Evolutionary conservation across 73 alveolate genomes (phyloP).

Genomic region (Diophrys appendiculata): DNA sequence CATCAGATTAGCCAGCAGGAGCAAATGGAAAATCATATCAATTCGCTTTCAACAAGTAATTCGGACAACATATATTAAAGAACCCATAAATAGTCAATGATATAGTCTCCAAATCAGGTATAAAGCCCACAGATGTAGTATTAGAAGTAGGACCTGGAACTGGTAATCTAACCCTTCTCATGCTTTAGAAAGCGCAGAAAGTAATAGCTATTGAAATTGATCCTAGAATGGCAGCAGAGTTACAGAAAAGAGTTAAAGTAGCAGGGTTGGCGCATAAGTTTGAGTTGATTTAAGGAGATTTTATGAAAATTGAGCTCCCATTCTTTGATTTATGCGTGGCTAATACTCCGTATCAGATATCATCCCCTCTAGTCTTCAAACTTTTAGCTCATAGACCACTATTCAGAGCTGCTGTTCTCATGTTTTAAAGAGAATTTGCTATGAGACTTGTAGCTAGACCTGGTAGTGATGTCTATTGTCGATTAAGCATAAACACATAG

Average conservation of each 20-base stretch:
- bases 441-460: constrained; percentile 98
- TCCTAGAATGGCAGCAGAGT: constrained; percentile 98
- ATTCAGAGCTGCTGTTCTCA: constrained; percentile 96
- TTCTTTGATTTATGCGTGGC: constrained; percentile 98
- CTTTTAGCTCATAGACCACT: constrained; percentile 95
- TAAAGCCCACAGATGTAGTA: constrained; percentile 95
- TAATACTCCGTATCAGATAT: constrained; percentile 96
- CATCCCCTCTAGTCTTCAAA: constrained; percentile 97
- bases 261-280: constrained; percentile 89
- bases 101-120: constrained; percentile 94
- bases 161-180: constrained; percentile 95
- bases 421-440: constrained; percentile 98
- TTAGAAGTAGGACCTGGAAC: constrained; percentile 99
- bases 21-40: background rate
- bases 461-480: constrained; percentile 95
- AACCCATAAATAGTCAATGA: constrained; percentile 89
- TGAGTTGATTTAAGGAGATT: constrained; percentile 94
- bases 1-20: background rate
- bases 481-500: constrained; percentile 95
- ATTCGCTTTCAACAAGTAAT: constrained; percentile 58
- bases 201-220: constrained; percentile 97
- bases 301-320: constrained; percentile 91
- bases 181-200: constrained; percentile 90
- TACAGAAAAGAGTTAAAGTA: constrained; percentile 89
- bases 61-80: constrained; percentile 96